Conservation (phyloP, 768 basidiomycete species). For the Agrocybe praecox region DNA sequence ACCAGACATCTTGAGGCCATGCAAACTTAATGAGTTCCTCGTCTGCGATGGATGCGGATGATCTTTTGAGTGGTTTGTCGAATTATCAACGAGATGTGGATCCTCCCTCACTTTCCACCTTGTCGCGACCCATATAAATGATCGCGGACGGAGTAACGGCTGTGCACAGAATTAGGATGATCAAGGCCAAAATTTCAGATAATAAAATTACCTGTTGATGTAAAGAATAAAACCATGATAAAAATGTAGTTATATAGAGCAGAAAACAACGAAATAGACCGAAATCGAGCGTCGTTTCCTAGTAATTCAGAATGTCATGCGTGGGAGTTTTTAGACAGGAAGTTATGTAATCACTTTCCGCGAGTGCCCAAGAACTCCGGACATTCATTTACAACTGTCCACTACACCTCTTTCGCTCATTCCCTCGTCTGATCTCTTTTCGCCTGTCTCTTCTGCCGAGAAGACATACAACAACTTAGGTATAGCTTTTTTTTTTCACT, state of each 20-base stretch:
- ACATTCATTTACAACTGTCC: background rate
- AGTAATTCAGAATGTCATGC: background rate
- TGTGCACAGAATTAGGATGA: constrained; percentile 26
- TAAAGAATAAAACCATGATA: constrained; percentile 56
- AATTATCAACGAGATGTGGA: constrained; percentile 9
- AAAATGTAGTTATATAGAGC: background rate
- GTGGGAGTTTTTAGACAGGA: constrained; percentile 3
- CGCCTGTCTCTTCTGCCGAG: background rate
- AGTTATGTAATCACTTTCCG: constrained; percentile 12
- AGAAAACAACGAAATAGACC: background rate
- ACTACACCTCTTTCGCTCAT: background rate
- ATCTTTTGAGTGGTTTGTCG: constrained; percentile 16
- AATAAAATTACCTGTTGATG: constrained; percentile 37
- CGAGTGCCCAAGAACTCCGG: background rate
- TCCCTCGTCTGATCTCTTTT: background rate
- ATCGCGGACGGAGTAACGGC: constrained; percentile 64
- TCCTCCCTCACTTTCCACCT: constrained; percentile 79
- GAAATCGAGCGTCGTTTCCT: background rate
- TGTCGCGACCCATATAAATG: constrained; percentile 97
- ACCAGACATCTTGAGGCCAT: constrained; percentile 89
- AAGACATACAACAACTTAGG: background rate
- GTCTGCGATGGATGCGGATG: constrained; percentile 52
- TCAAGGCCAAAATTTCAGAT: background rate
- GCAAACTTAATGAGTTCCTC: constrained; percentile 95
- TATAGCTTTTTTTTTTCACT: background rate